Evolutionary conservation across 768 basidiomycete species (phyloP), one percentile per base, ranked within the genome.

Genomic region (Aureoboletus auriporus): DNA sequence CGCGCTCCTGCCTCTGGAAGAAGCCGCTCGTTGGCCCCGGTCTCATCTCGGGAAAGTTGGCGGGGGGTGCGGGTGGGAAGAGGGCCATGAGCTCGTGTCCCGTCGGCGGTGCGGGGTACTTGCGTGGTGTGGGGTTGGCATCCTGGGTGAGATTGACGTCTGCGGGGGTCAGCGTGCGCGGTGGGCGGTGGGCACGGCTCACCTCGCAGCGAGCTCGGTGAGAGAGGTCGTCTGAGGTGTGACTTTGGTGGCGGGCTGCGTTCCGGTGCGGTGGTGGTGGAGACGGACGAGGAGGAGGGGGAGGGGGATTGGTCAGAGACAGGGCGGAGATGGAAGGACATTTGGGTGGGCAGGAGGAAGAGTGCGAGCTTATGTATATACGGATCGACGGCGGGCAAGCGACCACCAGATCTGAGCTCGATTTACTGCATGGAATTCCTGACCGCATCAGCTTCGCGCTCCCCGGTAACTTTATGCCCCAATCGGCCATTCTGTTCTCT

Each of bases 31-130:
- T 89, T 4, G 85, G 80, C 1, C 82, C 82, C 2, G 77, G 73
- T 47, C 78, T 71, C 68, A 80, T 73, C 54, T 79, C 78, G 28
- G 73, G 70, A 43, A 76, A 78, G 44, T 37, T 75, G 39, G 76
- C 72, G 1, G 87, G 87, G 13, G 85, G 76, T 4, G 80, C 71
- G 6, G 87, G 77, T 1, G 88, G 88, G 61, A 89, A 90, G 71
- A 90, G 78, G 12, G 84, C 84, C 88, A 90, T 90, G 57, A 90
- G 76, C 55, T 90, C 86, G 56, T 90, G 87, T 2, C 87, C 87
- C 0, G 84, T 87, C 5, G 86, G 83, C 1, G 88, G 88, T 1
- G 84, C 78, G 14, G 87, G 87, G 61, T 80, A 86, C 54, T 81
- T 82, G 49, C 83, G 72, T 3, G 75, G 68, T 4, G 69, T 62